These are phyloP conservation scores for Cronartium quercuum DNA, from an alignment of 1,284 basidiomycete genomes.

Conservation along the genomic window DNA sequence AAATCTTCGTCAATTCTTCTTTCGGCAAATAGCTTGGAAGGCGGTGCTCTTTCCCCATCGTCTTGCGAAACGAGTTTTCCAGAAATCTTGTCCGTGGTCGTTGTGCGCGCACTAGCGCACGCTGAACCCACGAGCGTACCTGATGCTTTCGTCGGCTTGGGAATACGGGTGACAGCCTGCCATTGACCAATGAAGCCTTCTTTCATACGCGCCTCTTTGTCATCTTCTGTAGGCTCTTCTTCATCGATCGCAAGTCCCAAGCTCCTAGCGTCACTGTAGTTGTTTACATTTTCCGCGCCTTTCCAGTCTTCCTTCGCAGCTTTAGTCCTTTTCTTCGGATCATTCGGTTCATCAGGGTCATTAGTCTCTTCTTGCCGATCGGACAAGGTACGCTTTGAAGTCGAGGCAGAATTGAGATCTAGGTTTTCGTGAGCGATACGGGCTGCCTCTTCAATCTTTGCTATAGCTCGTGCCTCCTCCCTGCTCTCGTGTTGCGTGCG, in stretches of 20 bases:
- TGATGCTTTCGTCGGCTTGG: not conserved
- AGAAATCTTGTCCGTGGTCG: too few species aligned
- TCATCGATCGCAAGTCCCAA: conserved; percentile 59
- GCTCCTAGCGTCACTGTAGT: conserved; percentile 79
- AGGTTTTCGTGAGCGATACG: conserved; percentile 46
- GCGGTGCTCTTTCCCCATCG: conserved; percentile 7
- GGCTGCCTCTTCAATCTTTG: conserved; percentile 61
- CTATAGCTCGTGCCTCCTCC: conserved; percentile 79
- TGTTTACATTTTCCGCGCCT: conserved; percentile 62
- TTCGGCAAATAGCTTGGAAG: conserved; percentile 21
- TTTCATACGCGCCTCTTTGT: conserved; percentile 58
- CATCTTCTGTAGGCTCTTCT: conserved; percentile 53
- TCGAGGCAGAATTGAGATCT: conserved; percentile 55
- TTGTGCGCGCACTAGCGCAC: too few species aligned
- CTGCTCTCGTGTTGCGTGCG: conserved; percentile 76
- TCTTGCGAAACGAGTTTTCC: not conserved
- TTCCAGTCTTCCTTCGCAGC: conserved; percentile 54
- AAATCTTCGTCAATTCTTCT: not conserved
- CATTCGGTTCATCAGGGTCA: conserved; percentile 47
- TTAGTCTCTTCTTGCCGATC: not conserved
- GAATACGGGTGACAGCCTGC: conserved; percentile 58
- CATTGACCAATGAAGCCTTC: conserved; percentile 76
- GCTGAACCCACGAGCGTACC: too few species aligned
- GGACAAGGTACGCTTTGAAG: conserved; percentile 29
- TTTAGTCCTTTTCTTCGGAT: conserved; percentile 49